These are phyloP conservation scores for Hortaea werneckii DNA, from an alignment of 2,329 filamentous ascomycete species.

Conservation along the genomic window DNA sequence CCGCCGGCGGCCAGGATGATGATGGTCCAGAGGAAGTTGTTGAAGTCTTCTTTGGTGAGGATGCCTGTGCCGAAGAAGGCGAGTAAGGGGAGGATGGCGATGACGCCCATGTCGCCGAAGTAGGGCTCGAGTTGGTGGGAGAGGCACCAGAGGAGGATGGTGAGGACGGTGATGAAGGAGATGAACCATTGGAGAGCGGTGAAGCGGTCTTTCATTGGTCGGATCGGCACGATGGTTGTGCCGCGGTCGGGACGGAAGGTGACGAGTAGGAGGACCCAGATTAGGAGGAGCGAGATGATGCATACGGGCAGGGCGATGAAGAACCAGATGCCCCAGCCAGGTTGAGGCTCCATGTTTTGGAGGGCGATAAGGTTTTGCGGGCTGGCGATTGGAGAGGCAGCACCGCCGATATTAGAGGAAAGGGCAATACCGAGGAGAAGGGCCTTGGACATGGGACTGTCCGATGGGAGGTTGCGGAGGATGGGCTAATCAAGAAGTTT, in stretches of 20 bases:
- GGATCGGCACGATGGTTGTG: conserved; percentile 83
- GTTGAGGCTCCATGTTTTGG: conserved; percentile 85
- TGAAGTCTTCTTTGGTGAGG: conserved; percentile 97
- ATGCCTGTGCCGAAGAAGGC: conserved; percentile 96
- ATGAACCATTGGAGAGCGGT: conserved; percentile 90
- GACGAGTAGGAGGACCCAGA: conserved; percentile 77
- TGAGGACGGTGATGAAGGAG: conserved; percentile 66
- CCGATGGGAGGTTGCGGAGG: conserved; percentile 79
- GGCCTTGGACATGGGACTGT: conserved; percentile 89
- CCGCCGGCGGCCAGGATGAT: conserved; percentile 95
- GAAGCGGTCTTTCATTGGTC: conserved; percentile 79
- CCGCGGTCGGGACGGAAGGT: conserved; percentile 78
- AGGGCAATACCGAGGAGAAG: conserved; percentile 91
- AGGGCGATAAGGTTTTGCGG: conserved; percentile 96
- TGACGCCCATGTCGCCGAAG: conserved; percentile 97
- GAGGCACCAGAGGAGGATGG: conserved; percentile 85
- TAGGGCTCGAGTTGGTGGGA: conserved; percentile 77
- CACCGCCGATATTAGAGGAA: conserved; percentile 89
- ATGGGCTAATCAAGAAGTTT: conserved; percentile 53
- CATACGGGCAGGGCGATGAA: conserved; percentile 91
- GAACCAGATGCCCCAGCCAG: conserved; percentile 95
- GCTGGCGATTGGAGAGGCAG: conserved; percentile 91
- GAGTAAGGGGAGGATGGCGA: conserved; percentile 90
- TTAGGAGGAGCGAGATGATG: conserved; percentile 73
- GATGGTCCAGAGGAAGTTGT: conserved; percentile 99